A percentile compares a stretch with the other conserved stretches of the same genome.
Evolutionary conservation across 2,329 filamentous ascomycete genomes (phyloP).

Genomic region (Calonectria pseudoturangicola): DNA sequence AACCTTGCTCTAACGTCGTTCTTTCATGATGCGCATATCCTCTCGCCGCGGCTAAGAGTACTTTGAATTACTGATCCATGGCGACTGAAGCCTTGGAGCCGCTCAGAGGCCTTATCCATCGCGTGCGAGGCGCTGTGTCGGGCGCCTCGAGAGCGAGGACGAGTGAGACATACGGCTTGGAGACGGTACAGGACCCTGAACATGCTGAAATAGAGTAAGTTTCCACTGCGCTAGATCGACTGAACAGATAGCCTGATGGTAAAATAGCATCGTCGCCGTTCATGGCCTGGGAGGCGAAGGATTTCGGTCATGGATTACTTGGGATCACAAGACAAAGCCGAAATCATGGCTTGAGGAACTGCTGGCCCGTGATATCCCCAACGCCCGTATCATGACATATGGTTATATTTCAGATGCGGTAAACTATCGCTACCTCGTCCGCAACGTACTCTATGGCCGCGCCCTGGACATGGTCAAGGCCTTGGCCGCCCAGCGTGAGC

Average conservation of each 20-base stretch:
- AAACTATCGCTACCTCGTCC: slow-evolving; percentile 39
- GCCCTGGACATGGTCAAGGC: slow-evolving; percentile 39
- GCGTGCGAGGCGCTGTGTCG: slow-evolving; percentile 34
- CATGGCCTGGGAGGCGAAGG: slow-evolving; percentile 39
- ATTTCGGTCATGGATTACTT: slow-evolving; percentile 37
- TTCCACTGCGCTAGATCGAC: no score
- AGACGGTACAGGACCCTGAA: slow-evolving; percentile 34
- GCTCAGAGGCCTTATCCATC: slow-evolving; percentile 29
- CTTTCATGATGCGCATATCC: neutral
- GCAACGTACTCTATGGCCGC: slow-evolving; percentile 38
- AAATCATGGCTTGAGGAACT: slow-evolving; percentile 39
- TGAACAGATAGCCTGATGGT: neutral
- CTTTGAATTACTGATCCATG: slow-evolving; percentile 9
- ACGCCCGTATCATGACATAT: slow-evolving; percentile 39
- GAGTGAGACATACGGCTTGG: slow-evolving; percentile 30
- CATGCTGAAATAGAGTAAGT: slow-evolving; percentile 39
- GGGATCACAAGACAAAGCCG: slow-evolving; percentile 21
- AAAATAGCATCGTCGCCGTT: slow-evolving; percentile 35
- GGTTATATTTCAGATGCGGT: slow-evolving; percentile 37
- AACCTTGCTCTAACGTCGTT: neutral
- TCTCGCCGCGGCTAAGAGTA: neutral
- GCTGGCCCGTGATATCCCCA: slow-evolving; percentile 33
- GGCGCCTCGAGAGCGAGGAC: slow-evolving; percentile 22
- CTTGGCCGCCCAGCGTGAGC: slow-evolving; percentile 34
- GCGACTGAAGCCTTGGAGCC: slow-evolving; percentile 34